Percentiles rank a stretch among this genome's conserved stretches.
Evolutionary conservation across 163 green algal genomes (phyloP).

Genomic region (Prototheca stagnorum): DNA sequence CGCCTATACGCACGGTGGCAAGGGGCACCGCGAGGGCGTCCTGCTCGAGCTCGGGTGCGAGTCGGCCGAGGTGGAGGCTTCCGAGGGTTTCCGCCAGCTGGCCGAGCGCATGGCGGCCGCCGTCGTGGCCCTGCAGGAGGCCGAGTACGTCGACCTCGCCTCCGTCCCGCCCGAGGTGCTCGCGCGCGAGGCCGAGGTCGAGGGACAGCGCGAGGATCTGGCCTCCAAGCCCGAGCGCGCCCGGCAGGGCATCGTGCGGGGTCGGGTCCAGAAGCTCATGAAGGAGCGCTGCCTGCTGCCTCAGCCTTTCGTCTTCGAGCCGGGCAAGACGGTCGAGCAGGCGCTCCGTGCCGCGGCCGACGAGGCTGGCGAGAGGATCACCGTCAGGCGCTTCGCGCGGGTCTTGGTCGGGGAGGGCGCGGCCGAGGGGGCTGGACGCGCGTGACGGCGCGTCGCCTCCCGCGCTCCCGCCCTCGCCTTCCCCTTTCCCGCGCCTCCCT

Average conservation of each 20-base stretch:
- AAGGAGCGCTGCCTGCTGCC: slow-evolving; percentile 55
- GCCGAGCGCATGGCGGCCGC: no score
- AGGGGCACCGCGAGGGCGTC: no score
- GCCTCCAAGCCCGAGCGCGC: slow-evolving; percentile 83
- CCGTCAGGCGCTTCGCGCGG: slow-evolving; percentile 38
- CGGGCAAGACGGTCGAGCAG: slow-evolving; percentile 48
- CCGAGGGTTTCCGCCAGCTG: no score
- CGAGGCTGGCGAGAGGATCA: slow-evolving; percentile 49
- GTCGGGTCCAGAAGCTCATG: slow-evolving; percentile 79
- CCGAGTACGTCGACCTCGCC: slow-evolving; percentile 50
- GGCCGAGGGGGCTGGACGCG: slow-evolving; percentile 7
- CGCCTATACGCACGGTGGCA: no score
- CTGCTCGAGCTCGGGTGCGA: neutral
- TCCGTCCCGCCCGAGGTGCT: slow-evolving; percentile 64
- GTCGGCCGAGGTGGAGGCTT: slow-evolving; percentile 14
- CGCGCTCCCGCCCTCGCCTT: no score
- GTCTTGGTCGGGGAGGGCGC: slow-evolving; percentile 48
- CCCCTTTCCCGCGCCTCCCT: neutral
- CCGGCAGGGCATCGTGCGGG: slow-evolving; percentile 73
- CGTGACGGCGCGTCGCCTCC: no score
- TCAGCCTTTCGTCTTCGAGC: slow-evolving; percentile 63
- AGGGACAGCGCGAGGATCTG: slow-evolving; percentile 91
- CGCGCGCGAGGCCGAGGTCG: slow-evolving; percentile 70
- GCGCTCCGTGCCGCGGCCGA: slow-evolving; percentile 45
- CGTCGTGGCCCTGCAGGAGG: slow-evolving; percentile 47